A percentile compares a stretch with the other conserved stretches of the same genome.
These are phyloP conservation scores for Tephrocybe sp. DNA, from an alignment of 768 basidiomycete genomes.

Conservation along the genomic window DNA sequence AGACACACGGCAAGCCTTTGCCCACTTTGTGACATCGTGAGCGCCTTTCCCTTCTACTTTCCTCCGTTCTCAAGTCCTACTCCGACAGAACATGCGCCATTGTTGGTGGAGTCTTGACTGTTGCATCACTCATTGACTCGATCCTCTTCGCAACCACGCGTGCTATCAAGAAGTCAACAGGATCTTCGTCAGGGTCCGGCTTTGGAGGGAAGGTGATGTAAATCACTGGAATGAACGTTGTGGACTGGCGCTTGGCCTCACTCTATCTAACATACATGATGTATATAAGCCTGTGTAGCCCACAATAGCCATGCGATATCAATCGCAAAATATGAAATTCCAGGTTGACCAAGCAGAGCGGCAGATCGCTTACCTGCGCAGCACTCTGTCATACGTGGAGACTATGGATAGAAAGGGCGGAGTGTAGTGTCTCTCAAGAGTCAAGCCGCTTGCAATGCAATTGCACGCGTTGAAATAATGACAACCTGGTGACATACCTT, in stretches of 20 bases:
- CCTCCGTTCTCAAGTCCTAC: conserved; percentile 2
- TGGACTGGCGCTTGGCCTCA: conserved; percentile 11
- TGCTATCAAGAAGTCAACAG: conserved; percentile 61
- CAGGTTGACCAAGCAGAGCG: too few species aligned
- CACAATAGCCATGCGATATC: conserved; percentile 12
- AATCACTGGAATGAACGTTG: conserved; percentile 14
- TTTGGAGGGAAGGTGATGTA: conserved; percentile 44
- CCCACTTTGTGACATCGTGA: conserved; percentile 96
- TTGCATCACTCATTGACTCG: conserved; percentile 86
- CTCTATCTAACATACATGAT: conserved; percentile 10
- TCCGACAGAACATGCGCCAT: conserved; percentile 86
- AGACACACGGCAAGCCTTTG: conserved; percentile 91
- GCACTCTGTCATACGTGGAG: too few species aligned
- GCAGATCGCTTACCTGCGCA: too few species aligned
- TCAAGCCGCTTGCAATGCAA: too few species aligned
- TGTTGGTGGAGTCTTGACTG: conserved; percentile 94
- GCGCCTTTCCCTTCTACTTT: conserved; percentile 28
- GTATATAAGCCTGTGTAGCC: conserved; percentile 9
- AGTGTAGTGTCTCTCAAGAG: too few species aligned
- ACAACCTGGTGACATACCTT: too few species aligned
- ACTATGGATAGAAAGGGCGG: too few species aligned
- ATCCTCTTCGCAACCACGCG: conserved; percentile 81
- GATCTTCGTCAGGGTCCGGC: conserved; percentile 29
- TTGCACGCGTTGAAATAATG: too few species aligned
- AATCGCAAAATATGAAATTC: conserved; percentile 10